Percentiles rank a stretch among this genome's conserved stretches.
These are phyloP conservation scores for Aspergillus tanneri DNA, from an alignment of 2,329 filamentous ascomycete species.

Conservation along the genomic window DNA sequence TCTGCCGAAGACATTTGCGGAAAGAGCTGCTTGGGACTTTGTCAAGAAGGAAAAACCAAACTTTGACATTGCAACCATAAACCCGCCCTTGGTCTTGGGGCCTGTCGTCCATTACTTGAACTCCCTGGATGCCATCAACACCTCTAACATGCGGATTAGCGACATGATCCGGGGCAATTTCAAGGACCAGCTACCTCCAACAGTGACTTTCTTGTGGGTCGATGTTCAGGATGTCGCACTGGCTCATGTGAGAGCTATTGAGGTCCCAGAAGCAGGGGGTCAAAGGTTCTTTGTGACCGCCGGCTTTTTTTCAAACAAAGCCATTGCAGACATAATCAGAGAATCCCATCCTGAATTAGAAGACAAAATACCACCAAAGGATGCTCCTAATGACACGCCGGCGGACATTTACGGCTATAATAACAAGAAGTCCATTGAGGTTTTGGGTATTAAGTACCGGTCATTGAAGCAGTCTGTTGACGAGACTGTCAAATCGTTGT, in stretches of 20 bases:
- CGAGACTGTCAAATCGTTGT: slow-evolving; percentile 39
- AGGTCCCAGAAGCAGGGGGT: slow-evolving; percentile 46
- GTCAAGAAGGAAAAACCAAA: slow-evolving; percentile 55
- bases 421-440: slow-evolving; percentile 42
- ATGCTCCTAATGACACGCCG: slow-evolving; percentile 32
- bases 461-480: slow-evolving; percentile 39
- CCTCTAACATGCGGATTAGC: slow-evolving; percentile 67
- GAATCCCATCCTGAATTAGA: slow-evolving; percentile 45
- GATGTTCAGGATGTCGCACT: slow-evolving; percentile 51
- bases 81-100: slow-evolving; percentile 63
- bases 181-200: slow-evolving; percentile 58
- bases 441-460: slow-evolving; percentile 44
- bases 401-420: slow-evolving; percentile 35
- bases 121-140: slow-evolving; percentile 65
- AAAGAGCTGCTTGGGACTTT: slow-evolving; percentile 66
- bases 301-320: slow-evolving; percentile 44
- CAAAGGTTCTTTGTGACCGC: slow-evolving; percentile 48
- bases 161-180: slow-evolving; percentile 63
- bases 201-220: slow-evolving; percentile 60
- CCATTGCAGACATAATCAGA: slow-evolving; percentile 43
- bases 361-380: slow-evolving; percentile 41
- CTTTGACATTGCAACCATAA: slow-evolving; percentile 63
- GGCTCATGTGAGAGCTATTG: slow-evolving; percentile 49
- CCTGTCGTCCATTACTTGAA: slow-evolving; percentile 65
- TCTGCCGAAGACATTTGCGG: slow-evolving; percentile 54